phyloP scores from a whole-genome alignment of 108 stramenopile genomes.

The Parietichytrium sp. region DNA sequence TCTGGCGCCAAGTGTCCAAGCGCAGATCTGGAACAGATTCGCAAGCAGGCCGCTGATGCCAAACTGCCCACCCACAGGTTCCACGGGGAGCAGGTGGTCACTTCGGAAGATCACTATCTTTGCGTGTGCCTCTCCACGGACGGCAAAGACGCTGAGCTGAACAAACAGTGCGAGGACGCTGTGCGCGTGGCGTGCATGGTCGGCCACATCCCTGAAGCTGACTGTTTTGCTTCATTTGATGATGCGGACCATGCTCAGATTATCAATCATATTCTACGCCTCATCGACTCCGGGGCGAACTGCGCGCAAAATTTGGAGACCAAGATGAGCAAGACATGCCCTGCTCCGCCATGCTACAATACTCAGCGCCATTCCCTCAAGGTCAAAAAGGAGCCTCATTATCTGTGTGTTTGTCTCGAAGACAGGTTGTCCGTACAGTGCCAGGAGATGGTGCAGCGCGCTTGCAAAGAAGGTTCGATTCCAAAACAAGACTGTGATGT shows the following conservation, averaged over 20 bases:
- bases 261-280: neutral
- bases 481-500: slow-evolving; percentile 1
- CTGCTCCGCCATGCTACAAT: neutral
- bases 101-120: slow-evolving; percentile 24
- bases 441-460: neutral
- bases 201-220: slow-evolving; percentile 22
- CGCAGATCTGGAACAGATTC: neutral
- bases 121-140: slow-evolving; percentile 22
- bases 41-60: neutral
- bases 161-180: slow-evolving; percentile 31
- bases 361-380: slow-evolving; percentile 9
- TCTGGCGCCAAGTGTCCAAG: neutral
- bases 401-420: slow-evolving; percentile 17
- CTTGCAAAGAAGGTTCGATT: neutral
- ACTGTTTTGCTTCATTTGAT: slow-evolving; percentile 27
- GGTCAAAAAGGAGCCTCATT: neutral
- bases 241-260: slow-evolving; percentile 6
- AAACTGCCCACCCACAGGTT: neutral
- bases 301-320: slow-evolving; percentile 23
- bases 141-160: neutral
- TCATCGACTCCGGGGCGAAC: neutral
- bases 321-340: neutral
- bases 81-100: slow-evolving; percentile 33
- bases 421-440: neutral
- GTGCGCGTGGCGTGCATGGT: slow-evolving; percentile 36